These are phyloP conservation scores for Acanthochlamys bracteata DNA, from an alignment of 106 monocot species.

Conservation along the genomic window DNA sequence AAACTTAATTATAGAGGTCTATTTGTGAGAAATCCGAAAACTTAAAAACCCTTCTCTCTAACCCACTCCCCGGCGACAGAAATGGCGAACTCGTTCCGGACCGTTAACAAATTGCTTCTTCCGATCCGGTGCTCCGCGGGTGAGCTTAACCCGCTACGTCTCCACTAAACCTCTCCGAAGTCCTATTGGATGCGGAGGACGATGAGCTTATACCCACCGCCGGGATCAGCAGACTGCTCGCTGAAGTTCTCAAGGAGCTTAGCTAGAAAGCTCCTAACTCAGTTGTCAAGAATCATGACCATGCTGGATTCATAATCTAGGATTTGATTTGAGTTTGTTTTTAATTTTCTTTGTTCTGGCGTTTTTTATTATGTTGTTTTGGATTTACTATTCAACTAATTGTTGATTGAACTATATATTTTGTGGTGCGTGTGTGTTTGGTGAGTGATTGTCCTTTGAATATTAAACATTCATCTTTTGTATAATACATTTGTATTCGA, in stretches of 20 bases:
- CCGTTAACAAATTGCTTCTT: background rate
- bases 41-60: background rate
- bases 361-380: too few species aligned
- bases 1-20: too few species aligned
- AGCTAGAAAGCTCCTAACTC: slow-evolving; percentile 57
- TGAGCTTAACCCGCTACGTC: background rate
- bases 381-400: too few species aligned
- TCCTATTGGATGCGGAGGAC: slow-evolving; percentile 13
- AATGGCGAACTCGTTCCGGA: background rate
- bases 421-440: too few species aligned
- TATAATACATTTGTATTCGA: too few species aligned
- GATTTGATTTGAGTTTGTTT: too few species aligned
- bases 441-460: too few species aligned
- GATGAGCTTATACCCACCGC: slow-evolving; percentile 26
- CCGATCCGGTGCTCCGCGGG: background rate
- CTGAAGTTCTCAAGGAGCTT: slow-evolving; percentile 49
- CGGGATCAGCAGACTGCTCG: slow-evolving; percentile 48
- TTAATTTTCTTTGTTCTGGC: too few species aligned
- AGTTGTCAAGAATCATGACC: slow-evolving; percentile 37
- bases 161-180: slow-evolving; percentile 21
- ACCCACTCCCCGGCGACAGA: background rate
- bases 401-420: too few species aligned
- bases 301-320: slow-evolving; percentile 28
- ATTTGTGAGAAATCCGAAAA: too few species aligned
- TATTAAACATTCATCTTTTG: too few species aligned